phyloP scores from a whole-genome alignment of 2,329 filamentous ascomycete genomes.

The Colletotrichum karsti region DNA sequence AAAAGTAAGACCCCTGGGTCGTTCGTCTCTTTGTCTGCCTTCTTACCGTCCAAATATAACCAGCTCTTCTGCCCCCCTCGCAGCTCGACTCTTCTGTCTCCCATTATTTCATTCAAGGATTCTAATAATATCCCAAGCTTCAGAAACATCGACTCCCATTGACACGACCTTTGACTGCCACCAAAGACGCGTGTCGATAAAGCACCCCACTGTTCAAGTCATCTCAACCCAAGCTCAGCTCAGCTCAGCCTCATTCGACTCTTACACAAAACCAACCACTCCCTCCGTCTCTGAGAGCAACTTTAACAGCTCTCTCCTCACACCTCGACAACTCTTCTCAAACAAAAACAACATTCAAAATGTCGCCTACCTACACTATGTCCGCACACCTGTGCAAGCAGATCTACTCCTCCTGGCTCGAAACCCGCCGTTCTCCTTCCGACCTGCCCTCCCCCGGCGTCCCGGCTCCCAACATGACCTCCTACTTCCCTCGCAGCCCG shows the following conservation, averaged over 20 bases:
- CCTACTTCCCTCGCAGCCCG: conserved; percentile 35
- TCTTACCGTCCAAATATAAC: conserved; percentile 23
- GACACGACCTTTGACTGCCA: neutral
- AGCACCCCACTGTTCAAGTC: neutral
- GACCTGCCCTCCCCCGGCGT: conserved; percentile 37
- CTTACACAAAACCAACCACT: conserved; percentile 15
- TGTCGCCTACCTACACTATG: conserved; percentile 70
- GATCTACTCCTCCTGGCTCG: conserved; percentile 67
- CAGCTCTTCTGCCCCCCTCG: conserved; percentile 13
- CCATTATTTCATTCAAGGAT: conserved; percentile 10
- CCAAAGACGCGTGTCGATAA: conserved; percentile 13
- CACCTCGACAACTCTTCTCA: neutral
- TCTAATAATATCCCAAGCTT: conserved; percentile 7
- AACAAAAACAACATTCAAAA: conserved; percentile 37
- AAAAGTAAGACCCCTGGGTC: neutral
- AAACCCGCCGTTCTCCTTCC: conserved; percentile 52
- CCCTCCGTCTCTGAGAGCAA: neutral
- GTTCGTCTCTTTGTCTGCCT: neutral
- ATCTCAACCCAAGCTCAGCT: neutral
- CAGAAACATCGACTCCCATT: neutral
- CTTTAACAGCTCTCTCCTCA: neutral
- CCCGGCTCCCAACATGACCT: conserved; percentile 36
- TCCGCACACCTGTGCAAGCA: conserved; percentile 69
- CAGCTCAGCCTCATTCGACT: conserved; percentile 1
- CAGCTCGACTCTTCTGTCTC: neutral